These are phyloP conservation scores for Heimioporus sp. DNA, from an alignment of 768 basidiomycete genomes.

Conservation along the genomic window DNA sequence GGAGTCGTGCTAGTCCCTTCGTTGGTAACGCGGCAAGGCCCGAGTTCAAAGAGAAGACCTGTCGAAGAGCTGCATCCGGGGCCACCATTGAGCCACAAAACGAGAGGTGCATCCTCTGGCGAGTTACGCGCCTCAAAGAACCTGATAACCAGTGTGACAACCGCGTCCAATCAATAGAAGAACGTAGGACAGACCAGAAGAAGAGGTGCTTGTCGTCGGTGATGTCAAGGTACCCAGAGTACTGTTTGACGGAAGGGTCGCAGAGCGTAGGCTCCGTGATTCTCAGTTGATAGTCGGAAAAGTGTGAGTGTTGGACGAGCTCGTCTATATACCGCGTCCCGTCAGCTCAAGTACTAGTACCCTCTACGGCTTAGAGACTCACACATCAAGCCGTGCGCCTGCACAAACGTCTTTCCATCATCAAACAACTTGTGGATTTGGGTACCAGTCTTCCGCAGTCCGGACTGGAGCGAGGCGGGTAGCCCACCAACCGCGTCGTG, in stretches of 20 bases:
- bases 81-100: conserved; percentile 90
- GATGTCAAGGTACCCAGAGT: conserved; percentile 83
- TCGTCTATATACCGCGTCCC: conserved; percentile 44
- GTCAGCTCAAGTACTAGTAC: conserved; percentile 1
- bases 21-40: conserved; percentile 76
- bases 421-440: conserved; percentile 61
- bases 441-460: conserved; percentile 41
- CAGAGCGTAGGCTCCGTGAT: conserved; percentile 71
- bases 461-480: conserved; percentile 41
- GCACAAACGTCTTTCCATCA: conserved; percentile 63
- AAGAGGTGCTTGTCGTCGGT: conserved; percentile 79
- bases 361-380: conserved; percentile 27
- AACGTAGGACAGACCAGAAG: conserved; percentile 61
- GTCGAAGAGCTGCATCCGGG: conserved; percentile 73
- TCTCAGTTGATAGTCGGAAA: conserved; percentile 55
- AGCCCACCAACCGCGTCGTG: conserved; percentile 34
- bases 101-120: conserved; percentile 76
- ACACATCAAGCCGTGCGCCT: conserved; percentile 74
- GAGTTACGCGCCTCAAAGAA: conserved; percentile 83
- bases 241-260: conserved; percentile 70
- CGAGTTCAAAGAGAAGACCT: conserved; percentile 89
- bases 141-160: conserved; percentile 39
- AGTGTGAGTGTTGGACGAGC: conserved; percentile 53
- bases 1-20: conserved; percentile 64
- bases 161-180: not conserved